phyloP scores from a whole-genome alignment of 2,329 filamentous ascomycete genomes.

The Huntiella omanensis region DNA sequence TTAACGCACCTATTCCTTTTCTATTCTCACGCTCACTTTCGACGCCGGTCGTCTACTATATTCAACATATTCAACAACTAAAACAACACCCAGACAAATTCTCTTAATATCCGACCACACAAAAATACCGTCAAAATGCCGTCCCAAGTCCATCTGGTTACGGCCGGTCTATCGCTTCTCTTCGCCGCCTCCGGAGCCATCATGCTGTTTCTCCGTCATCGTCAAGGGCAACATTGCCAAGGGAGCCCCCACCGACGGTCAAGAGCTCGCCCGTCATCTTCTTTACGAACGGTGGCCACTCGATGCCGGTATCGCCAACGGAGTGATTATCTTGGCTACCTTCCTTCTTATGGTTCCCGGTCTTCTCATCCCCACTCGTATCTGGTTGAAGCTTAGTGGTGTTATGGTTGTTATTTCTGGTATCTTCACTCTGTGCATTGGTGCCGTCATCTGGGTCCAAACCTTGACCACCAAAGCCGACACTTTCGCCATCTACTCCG shows the following conservation, averaged over 20 bases:
- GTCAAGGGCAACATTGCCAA: conserved; percentile 28
- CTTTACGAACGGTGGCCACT: conserved; percentile 36
- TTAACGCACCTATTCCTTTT: neutral
- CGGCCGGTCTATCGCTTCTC: conserved; percentile 28
- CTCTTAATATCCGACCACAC: neutral
- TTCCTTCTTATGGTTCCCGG: conserved; percentile 53
- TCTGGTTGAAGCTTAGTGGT: conserved; percentile 51
- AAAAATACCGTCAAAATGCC: conserved; percentile 22
- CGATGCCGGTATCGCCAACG: conserved; percentile 48
- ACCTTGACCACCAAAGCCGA: conserved; percentile 49
- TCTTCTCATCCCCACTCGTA: conserved; percentile 46
- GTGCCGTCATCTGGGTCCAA: conserved; percentile 51
- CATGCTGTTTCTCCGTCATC: conserved; percentile 35
- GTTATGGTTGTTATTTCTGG: conserved; percentile 43
- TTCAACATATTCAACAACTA: neutral
- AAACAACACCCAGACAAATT: neutral
- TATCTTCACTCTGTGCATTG: conserved; percentile 46
- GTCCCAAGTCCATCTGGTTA: conserved; percentile 34
- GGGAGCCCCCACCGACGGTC: conserved; percentile 23
- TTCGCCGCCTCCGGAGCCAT: conserved; percentile 35
- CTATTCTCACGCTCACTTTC: neutral
- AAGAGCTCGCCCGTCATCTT: conserved; percentile 30
- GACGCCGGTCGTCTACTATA: conserved; percentile 6
- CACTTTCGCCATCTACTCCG: conserved; percentile 41
- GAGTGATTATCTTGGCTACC: conserved; percentile 49